phyloP scores from a whole-genome alignment of 1,284 basidiomycete species.

The Sparassis latifolia region DNA sequence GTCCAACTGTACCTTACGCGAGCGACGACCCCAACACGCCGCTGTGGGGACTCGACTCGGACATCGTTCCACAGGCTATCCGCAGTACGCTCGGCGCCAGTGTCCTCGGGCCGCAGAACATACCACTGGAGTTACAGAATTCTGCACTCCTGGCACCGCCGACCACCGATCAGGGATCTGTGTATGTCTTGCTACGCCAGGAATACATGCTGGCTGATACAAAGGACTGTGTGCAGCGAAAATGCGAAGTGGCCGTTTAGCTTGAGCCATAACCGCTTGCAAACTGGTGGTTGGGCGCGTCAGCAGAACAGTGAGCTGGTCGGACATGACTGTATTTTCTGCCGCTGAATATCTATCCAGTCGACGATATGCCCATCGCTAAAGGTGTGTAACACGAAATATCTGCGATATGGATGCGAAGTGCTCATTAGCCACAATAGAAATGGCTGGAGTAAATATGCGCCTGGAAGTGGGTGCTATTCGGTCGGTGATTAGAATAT shows the following conservation, averaged over 20 bases:
- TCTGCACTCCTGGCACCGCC: conserved; percentile 61
- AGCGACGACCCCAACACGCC: conserved; percentile 46
- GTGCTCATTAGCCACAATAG: conserved; percentile 19
- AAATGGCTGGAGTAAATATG: conserved; percentile 67
- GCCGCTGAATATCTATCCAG: conserved; percentile 21
- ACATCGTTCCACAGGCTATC: conserved; percentile 27
- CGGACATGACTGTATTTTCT: background rate
- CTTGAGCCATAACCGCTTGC: conserved; percentile 62
- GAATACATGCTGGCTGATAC: no score
- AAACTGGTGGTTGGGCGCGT: conserved; percentile 69
- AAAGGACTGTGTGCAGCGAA: conserved; percentile 22
- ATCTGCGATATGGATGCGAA: background rate
- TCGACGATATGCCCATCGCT: conserved; percentile 53
- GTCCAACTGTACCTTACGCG: conserved; percentile 39
- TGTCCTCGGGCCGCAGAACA: conserved; percentile 53
- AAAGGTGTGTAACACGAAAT: conserved; percentile 29
- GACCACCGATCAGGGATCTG: conserved; percentile 55
- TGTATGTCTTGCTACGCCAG: conserved; percentile 32
- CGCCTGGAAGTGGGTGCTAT: conserved; percentile 58
- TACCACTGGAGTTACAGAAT: conserved; percentile 46
- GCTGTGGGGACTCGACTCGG: conserved; percentile 28
- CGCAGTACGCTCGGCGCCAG: conserved; percentile 41
- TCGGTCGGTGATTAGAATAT: conserved; percentile 35
- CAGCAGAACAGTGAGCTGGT: conserved; percentile 51
- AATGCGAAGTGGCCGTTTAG: conserved; percentile 72